A percentile compares a stretch with the other conserved stretches of the same genome.
Conservation (phyloP, 768 basidiomycete genomes). For the Auricularia sp. region DNA sequence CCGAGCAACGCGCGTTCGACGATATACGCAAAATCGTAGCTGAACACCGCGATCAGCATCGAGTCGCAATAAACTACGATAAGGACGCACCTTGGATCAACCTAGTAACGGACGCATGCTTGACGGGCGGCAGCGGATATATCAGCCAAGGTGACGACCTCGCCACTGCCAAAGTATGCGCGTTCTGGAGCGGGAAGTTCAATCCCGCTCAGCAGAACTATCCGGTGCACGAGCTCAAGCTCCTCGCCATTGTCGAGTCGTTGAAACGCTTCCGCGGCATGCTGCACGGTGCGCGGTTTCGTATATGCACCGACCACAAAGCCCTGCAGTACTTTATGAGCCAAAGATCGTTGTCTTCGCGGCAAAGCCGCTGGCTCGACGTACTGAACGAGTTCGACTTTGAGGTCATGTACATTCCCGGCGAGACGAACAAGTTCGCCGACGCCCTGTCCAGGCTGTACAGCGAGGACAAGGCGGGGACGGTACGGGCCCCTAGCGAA, state of each 20-base stretch:
- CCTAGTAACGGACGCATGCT: conserved; percentile 7
- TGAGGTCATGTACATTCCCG: conserved; percentile 20
- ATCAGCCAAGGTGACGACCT: conserved; percentile 19
- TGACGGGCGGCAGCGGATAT: conserved; percentile 10
- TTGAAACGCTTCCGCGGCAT: conserved; percentile 25
- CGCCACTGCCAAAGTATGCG: conserved; percentile 16
- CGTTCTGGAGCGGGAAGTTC: conserved; percentile 29
- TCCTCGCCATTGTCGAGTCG: conserved; percentile 28
- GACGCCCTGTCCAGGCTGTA: conserved; percentile 16
- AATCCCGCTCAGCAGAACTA: conserved; percentile 31
- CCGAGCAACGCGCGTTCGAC: conserved; percentile 12
- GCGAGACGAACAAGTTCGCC: conserved; percentile 21
- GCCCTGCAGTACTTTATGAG: conserved; percentile 20
- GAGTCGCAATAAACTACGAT: background rate
- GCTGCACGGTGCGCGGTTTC: conserved; percentile 21
- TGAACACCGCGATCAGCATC: background rate
- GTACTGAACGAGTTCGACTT: conserved; percentile 23
- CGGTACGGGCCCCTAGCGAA: background rate
- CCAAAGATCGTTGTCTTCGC: conserved; percentile 23
- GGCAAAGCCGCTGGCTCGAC: conserved; percentile 30
- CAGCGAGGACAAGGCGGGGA: background rate
- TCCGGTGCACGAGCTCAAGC: conserved; percentile 30
- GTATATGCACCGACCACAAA: conserved; percentile 23
- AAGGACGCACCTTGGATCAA: conserved; percentile 3
- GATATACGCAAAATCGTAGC: conserved; percentile 9